Evolutionary conservation across 352 stramenopile genomes (phyloP).

Genomic region (Phytophthora fragariaefolia): DNA sequence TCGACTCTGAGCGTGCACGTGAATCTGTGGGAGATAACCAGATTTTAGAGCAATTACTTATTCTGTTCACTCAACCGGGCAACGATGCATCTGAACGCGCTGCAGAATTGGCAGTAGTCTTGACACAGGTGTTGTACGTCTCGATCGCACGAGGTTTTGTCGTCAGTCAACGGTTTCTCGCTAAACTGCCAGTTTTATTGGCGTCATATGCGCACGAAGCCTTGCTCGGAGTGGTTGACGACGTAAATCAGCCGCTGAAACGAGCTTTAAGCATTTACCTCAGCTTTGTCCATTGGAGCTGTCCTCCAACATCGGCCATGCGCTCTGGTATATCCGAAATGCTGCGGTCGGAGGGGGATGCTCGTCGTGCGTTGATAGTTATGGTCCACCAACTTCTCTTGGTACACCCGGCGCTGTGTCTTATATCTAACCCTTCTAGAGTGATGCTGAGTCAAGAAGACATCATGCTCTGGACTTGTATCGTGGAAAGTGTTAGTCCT

Average conservation of each 20-base stretch:
- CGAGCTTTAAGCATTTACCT: constrained; percentile 63
- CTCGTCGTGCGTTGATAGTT: constrained; percentile 26
- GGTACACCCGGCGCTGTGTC: constrained; percentile 15
- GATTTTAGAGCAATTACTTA: constrained; percentile 72
- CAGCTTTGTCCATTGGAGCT: constrained; percentile 50
- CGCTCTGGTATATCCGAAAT: constrained; percentile 52
- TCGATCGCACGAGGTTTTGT: constrained; percentile 51
- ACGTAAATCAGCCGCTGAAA: constrained; percentile 37
- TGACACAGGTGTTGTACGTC: constrained; percentile 63
- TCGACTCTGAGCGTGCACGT: constrained; percentile 42
- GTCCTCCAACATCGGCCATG: constrained; percentile 19
- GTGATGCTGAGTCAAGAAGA: constrained; percentile 21
- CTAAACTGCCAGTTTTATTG: constrained; percentile 58
- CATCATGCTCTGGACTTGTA: constrained; percentile 43
- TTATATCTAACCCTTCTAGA: neutral
- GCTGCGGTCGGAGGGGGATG: constrained; percentile 47
- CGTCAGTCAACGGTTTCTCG: constrained; percentile 61
- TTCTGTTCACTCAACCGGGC: constrained; percentile 62
- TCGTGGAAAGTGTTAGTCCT: constrained; percentile 36
- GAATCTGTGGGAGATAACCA: constrained; percentile 60
- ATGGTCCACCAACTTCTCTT: constrained; percentile 32
- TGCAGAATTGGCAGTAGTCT: constrained; percentile 39
- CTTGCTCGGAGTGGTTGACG: constrained; percentile 4
- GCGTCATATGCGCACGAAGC: constrained; percentile 24
- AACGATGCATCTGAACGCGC: constrained; percentile 27